Conservation (phyloP, 495 filamentous ascomycete genomes). For the Aeminium ludgeri region DNA sequence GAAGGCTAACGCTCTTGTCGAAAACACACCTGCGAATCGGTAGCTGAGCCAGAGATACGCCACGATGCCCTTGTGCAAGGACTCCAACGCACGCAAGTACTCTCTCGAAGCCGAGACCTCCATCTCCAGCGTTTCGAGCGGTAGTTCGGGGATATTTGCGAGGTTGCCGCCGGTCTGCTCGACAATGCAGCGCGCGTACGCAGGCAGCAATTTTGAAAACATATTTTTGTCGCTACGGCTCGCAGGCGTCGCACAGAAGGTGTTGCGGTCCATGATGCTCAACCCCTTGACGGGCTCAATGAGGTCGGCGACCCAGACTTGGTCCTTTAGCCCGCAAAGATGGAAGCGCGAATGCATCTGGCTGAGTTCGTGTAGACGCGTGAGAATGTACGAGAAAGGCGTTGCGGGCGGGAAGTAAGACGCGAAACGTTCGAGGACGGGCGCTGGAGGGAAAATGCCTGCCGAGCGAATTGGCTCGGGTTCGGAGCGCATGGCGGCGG, state of each 20-base stretch:
- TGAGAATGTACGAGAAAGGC: slow-evolving; percentile 61
- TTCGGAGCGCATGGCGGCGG: slow-evolving; percentile 41
- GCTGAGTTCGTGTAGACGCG: slow-evolving; percentile 49
- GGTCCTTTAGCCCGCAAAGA: slow-evolving; percentile 43
- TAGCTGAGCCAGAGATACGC: slow-evolving; percentile 76
- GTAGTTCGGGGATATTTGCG: slow-evolving; percentile 36
- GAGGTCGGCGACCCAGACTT: slow-evolving; percentile 47
- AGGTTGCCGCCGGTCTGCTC: slow-evolving; percentile 44
- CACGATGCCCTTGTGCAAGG: slow-evolving; percentile 63
- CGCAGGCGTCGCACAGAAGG: slow-evolving; percentile 54
- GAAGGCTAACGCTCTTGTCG: slow-evolving; percentile 54
- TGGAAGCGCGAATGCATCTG: slow-evolving; percentile 49
- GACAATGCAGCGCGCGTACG: slow-evolving; percentile 52
- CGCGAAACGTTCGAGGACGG: slow-evolving; percentile 51
- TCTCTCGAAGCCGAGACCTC: slow-evolving; percentile 24
- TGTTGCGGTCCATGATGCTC: slow-evolving; percentile 51
- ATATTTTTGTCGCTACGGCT: slow-evolving; percentile 24
- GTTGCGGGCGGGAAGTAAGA: slow-evolving; percentile 60
- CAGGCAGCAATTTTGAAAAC: slow-evolving; percentile 29
- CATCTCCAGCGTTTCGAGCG: slow-evolving; percentile 25
- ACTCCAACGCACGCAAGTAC: slow-evolving; percentile 51
- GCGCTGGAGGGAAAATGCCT: slow-evolving; percentile 52
- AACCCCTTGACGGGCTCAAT: slow-evolving; percentile 50
- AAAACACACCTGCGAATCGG: slow-evolving; percentile 60
- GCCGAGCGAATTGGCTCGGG: slow-evolving; percentile 53